These are phyloP conservation scores for Picochlorum costavermella DNA, from an alignment of 139 green algal genomes.

Conservation along the genomic window DNA sequence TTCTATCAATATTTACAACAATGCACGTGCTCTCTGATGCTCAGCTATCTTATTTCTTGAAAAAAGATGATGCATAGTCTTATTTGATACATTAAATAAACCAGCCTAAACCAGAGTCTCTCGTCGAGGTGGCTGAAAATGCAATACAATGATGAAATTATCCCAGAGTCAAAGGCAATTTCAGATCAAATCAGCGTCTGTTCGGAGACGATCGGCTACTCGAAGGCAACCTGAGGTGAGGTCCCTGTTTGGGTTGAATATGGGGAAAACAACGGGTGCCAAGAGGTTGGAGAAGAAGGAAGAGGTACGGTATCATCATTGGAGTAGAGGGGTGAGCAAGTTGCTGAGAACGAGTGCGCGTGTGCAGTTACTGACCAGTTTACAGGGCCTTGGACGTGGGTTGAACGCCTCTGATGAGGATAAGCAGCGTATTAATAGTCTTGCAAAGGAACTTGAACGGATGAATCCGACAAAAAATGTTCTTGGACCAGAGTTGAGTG, in stretches of 20 bases:
- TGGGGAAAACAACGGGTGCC: not conserved
- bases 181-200: too few relatives aligned
- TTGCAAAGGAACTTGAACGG: constrained; percentile 50
- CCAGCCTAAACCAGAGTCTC: too few relatives aligned
- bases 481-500: constrained; percentile 45
- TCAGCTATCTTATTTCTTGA: too few relatives aligned
- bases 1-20: too few relatives aligned
- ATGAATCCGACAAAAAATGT: constrained; percentile 60
- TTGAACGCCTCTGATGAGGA: constrained; percentile 38
- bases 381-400: constrained; percentile 46
- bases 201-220: too few relatives aligned
- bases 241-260: too few relatives aligned
- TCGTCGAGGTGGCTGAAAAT: not conserved
- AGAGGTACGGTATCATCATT: not conserved
- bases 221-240: too few relatives aligned
- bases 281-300: not conserved
- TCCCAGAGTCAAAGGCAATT: too few relatives aligned
- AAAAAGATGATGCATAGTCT: too few relatives aligned
- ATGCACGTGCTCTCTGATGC: too few relatives aligned
- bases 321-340: too few relatives aligned
- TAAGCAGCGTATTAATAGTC: constrained; percentile 38
- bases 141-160: not conserved
- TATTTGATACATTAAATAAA: too few relatives aligned
- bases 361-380: constrained; percentile 45
- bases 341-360: not conserved